A percentile compares a stretch with the other conserved stretches of the same genome.
Evolutionary conservation across 768 basidiomycete genomes (phyloP).

Genomic region (Ramaria sp.): DNA sequence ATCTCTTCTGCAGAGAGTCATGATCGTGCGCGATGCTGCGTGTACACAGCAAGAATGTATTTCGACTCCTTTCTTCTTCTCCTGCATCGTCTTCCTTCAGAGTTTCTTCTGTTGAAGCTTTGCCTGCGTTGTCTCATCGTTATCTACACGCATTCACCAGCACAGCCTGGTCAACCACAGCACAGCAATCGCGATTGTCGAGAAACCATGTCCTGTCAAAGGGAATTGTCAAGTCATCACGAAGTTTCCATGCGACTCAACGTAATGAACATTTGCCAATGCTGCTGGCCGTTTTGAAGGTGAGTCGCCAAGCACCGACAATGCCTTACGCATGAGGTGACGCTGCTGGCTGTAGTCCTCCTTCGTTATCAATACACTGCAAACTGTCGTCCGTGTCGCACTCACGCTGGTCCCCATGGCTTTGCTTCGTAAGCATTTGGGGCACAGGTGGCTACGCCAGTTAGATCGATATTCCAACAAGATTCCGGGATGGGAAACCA

Average conservation of each 20-base stretch:
- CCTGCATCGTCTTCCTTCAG: not conserved
- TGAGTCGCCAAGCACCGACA: not conserved
- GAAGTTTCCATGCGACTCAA: not conserved
- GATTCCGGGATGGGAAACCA: conserved; percentile 1
- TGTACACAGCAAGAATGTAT: not conserved
- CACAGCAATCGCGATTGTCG: too few relatives aligned
- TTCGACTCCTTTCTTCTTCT: not conserved
- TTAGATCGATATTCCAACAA: conserved; percentile 11
- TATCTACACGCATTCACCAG: too few relatives aligned
- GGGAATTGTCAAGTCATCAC: not conserved
- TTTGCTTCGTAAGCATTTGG: conserved; percentile 45
- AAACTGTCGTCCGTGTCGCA: conserved; percentile 59
- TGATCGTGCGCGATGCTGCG: conserved; percentile 2
- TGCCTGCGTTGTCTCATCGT: not conserved
- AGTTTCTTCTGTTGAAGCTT: not conserved
- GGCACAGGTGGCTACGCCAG: conserved; percentile 37
- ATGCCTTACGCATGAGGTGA: conserved; percentile 1
- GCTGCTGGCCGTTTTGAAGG: not conserved
- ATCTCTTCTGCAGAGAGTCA: not conserved
- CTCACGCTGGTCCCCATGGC: conserved; percentile 68
- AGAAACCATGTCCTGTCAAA: not conserved
- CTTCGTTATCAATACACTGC: conserved; percentile 57
- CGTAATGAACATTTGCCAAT: not conserved
- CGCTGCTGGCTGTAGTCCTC: conserved; percentile 41
- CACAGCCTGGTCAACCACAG: too few relatives aligned